Evolutionary conservation across 78 protist species (phyloP), one percentile per base, ranked within the genome.

Genomic region (Dictyostelium intermedium): DNA sequence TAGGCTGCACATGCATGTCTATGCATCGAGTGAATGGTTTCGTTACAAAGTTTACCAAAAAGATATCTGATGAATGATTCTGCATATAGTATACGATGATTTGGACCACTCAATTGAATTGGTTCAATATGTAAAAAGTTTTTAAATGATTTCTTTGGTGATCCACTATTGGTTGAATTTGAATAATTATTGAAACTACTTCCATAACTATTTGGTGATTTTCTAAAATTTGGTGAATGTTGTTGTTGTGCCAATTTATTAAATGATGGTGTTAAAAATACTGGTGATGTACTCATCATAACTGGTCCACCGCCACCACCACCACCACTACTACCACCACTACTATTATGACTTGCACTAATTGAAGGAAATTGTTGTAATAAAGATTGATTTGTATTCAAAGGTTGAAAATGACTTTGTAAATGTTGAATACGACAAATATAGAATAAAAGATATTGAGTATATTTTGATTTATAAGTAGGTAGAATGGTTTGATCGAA

Each of bases 401-500:
- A 43, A 43, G 94, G 83, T 23, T 13, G 70, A 50, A 89, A 89
- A n/a, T 43, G 73, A 47, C 23, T 61, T 11, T 39, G 30, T 10
- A 8, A 11, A 10, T 89, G 94, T 4, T 89, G 35, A 63, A 89
- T 25, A n/a, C 66, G 50, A 34, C 82, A 61, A 18, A 56, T 56
- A 20, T 89, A 89, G 3, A 89, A 70, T 23, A 89, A 34, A 14
- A 89, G 94, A 20, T 76, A 89, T 34, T 89, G 94, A 20, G 87
- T 80, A 30, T 89, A 89, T 80, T 89, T 89, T 30, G 82, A 80
- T 69, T 89, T 89, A 47, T 89, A 89, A 25, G 94, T 89, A 25
- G 94, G 94, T 3, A 89, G 53, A 16, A 89, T 61, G 3, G 86
- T 80, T 23, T 25, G 13, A 34, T 89, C 94, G 27, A 89, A 89